Evolutionary conservation across 345 rosid genomes (phyloP).

Genomic region (Syzygium jambos): DNA sequence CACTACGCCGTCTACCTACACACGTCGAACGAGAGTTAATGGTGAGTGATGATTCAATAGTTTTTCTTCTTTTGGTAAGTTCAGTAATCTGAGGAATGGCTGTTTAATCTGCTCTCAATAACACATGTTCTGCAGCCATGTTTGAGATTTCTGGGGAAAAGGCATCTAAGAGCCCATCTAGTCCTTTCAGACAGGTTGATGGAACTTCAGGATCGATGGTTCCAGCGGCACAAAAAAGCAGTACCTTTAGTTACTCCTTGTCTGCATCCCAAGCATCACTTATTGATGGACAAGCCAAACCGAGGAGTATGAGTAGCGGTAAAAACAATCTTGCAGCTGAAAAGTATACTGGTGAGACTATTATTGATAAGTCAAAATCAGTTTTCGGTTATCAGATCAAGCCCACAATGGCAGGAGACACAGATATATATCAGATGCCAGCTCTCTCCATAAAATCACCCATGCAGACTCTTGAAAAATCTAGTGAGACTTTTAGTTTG

Average conservation of each 20-base stretch:
- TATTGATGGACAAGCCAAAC: slow-evolving; percentile 12
- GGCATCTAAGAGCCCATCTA: slow-evolving; percentile 27
- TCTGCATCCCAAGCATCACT: slow-evolving; percentile 20
- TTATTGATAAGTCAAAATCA: slow-evolving; percentile 24
- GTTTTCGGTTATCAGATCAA: slow-evolving; percentile 20
- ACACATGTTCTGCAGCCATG: slow-evolving; percentile 25
- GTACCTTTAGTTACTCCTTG: slow-evolving; percentile 18
- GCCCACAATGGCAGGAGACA: slow-evolving; percentile 24
- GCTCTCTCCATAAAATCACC: slow-evolving; percentile 12
- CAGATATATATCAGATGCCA: slow-evolving; percentile 15
- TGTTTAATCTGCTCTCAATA: slow-evolving; percentile 5
- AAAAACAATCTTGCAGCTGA: slow-evolving; percentile 13
- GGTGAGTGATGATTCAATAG: slow-evolving; percentile 23
- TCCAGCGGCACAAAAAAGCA: slow-evolving; percentile 23
- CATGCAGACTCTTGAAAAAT: slow-evolving; percentile 22
- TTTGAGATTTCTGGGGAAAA: slow-evolving; percentile 22
- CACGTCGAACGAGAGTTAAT: slow-evolving; percentile 21
- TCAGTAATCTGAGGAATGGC: background rate
- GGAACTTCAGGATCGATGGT: slow-evolving; percentile 12
- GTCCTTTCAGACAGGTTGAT: slow-evolving; percentile 25
- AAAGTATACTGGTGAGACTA: slow-evolving; percentile 13
- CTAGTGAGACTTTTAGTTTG: slow-evolving; percentile 22
- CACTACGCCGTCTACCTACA: slow-evolving; percentile 29
- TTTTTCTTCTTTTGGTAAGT: background rate
- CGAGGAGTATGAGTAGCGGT: slow-evolving; percentile 4